Base-by-base conservation (phyloP, 345 rosid species). In the Nephelium lappaceum region DNA sequence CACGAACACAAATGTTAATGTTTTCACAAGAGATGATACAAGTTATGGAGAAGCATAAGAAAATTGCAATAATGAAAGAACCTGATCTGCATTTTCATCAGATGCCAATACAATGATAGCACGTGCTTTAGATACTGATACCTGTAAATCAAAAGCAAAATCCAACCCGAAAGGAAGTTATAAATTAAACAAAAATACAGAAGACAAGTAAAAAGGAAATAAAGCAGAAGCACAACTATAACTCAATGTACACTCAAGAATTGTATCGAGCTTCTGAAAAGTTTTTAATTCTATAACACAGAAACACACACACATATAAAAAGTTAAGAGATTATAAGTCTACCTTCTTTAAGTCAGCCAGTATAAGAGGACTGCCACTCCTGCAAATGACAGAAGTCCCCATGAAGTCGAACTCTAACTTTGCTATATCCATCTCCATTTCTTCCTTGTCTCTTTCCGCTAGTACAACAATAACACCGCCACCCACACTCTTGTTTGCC, bases 81-180 rank as follows among this genome's bases (percentile, higher is more conserved):
- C 98, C 98, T 95, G 98, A 78, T 93, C 98, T 15, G 98, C 97
- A 79, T 93, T 93, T 82, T 93, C 98, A 87, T 95, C 96, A 76
- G 96, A 80, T 80, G 97, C 97, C 69, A 93, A 80, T 69, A 95
- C 93, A 82, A 93, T 90, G 75, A 95, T 89, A 53, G 97, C 96
- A 71, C 93, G 92, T 1, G 98, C 96, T 79, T 90, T 95, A 24
- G 98, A 95, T 77, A 93, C 98, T 71, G 97, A 93, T 31, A 95
- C 95, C 98, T 95, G 75, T 38, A 49, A 79, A 65, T 47, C 42
- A 16, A 73, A 67, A 81, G 62, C 43, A 57, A 78, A 55, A 25
- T 19, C 64, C 61, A 82, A 60, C 41, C 16, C 42, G 19, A 39
- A 68, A 58, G 49, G 8, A 77, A 43, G 41, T n/a, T 19, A n/a